Base-by-base conservation (phyloP, 208 protist species). In the Entamoeba moshkovskii region DNA sequence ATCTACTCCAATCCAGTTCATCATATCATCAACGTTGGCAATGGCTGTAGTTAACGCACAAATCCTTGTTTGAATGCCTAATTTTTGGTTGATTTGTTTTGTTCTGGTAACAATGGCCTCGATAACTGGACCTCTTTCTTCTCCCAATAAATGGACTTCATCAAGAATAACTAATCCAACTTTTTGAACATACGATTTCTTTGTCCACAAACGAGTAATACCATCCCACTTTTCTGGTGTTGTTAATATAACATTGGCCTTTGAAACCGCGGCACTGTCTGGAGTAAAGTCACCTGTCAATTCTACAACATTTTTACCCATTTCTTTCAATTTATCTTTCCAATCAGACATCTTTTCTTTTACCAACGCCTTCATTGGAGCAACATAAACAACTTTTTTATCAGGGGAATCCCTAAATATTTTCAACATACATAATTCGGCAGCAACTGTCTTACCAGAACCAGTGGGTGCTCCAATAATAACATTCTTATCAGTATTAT, bases 161-260 rank as follows among this genome's bases (percentile, higher is more conserved):
- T 99, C 98, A 49, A 98, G 96, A 93, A 99, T 97, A 4, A 99
- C 96, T 16, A 99, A 96, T 15, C 96, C 96, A 45, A 99, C 98
- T 8, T 96, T 95, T 93, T 96, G 91, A 25, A 99, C 97, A 95
- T 98, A 99, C 66, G 95, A 96, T 94, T 98, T 97, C 47, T 97
- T 97, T 95, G 99, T 97, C 99, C 99, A 99, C 95, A 97, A 98
- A 94, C 99, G 97, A 93, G 97, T 98, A 73, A 99, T 98, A 92
- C 98, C 98, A 97, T 99, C 99, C 98, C 98, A 99, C 96, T 99
- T 99, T 95, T 99, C 99, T 29, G 99, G 99, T 45, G 99, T 99
- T 16, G 99, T 99, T 94, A 98, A 97, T 13, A 99, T 97, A 85
- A 99, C 98, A 95, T 99, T 97, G 0, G 98, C 98, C 91, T 46